Evolutionary conservation across 257 asterid species (phyloP).

Genomic region (Oldenlandia corymbosa): DNA sequence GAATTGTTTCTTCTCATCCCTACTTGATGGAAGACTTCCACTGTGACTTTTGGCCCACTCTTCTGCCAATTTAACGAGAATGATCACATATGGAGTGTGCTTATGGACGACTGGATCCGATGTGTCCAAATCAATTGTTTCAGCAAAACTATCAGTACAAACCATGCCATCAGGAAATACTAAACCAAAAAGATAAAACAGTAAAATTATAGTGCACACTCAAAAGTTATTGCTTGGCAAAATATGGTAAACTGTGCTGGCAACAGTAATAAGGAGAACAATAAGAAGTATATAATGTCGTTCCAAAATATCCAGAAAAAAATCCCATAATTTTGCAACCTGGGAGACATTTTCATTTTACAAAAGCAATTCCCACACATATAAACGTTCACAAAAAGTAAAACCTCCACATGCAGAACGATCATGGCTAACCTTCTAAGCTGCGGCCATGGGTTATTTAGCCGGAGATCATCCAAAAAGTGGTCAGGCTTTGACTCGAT

Average conservation of each 20-base stretch:
- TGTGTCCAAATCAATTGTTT: slow-evolving; percentile 69
- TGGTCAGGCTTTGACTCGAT: slow-evolving; percentile 96
- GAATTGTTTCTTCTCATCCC: slow-evolving; percentile 72
- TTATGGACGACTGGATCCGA: slow-evolving; percentile 71
- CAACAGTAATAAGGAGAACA: too few species aligned
- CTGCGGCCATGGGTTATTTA: slow-evolving; percentile 94
- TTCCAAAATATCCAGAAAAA: not conserved
- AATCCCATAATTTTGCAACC: too few species aligned
- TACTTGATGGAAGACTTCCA: slow-evolving; percentile 72
- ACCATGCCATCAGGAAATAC: slow-evolving; percentile 18
- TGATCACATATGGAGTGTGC: slow-evolving; percentile 81
- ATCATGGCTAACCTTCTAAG: slow-evolving; percentile 55
- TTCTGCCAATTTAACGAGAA: slow-evolving; percentile 75
- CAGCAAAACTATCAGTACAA: slow-evolving; percentile 55
- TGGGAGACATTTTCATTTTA: too few species aligned
- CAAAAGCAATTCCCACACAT: too few species aligned
- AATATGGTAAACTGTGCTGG: too few species aligned
- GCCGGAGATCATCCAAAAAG: slow-evolving; percentile 84
- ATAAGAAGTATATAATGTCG: not conserved
- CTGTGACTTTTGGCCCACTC: slow-evolving; percentile 71
- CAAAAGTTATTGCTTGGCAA: too few species aligned
- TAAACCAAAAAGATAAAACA: not conserved
- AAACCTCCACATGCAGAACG: not conserved
- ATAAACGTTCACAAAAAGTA: not conserved
- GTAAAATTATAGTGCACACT: not conserved